A percentile compares a stretch with the other conserved stretches of the same genome.
phyloP scores from a whole-genome alignment of 495 filamentous ascomycete species.

The Extremus antarcticus region DNA sequence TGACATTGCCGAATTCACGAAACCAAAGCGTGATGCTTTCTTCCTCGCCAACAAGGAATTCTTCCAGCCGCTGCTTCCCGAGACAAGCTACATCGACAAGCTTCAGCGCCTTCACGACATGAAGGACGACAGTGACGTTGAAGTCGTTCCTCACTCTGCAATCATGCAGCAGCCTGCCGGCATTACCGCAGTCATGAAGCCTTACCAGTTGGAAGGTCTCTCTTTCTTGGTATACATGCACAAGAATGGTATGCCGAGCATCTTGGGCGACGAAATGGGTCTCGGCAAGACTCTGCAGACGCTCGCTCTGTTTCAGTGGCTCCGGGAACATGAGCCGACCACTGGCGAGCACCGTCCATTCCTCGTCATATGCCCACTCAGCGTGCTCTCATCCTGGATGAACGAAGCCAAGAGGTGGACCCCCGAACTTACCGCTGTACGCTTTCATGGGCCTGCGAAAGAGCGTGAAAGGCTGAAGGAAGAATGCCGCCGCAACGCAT shows the following conservation, averaged over 20 bases:
- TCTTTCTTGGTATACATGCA: slow-evolving; percentile 50
- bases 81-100: slow-evolving; percentile 42
- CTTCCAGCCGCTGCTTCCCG: slow-evolving; percentile 44
- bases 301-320: slow-evolving; percentile 44
- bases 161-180: slow-evolving; percentile 39
- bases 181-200: slow-evolving; percentile 46
- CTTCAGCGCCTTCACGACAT: slow-evolving; percentile 18
- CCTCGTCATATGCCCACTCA: slow-evolving; percentile 50
- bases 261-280: slow-evolving; percentile 56
- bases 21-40: slow-evolving; percentile 39
- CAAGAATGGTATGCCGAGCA: slow-evolving; percentile 46
- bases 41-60: slow-evolving; percentile 40
- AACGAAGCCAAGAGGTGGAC: slow-evolving; percentile 48
- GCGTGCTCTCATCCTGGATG: slow-evolving; percentile 48
- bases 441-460: slow-evolving; percentile 44
- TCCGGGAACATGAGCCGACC: slow-evolving; percentile 33
- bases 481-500: slow-evolving; percentile 21
- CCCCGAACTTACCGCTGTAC: slow-evolving; percentile 42
- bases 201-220: slow-evolving; percentile 52
- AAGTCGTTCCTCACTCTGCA: slow-evolving; percentile 34
- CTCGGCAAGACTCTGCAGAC: slow-evolving; percentile 53
- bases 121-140: background rate
- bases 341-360: slow-evolving; percentile 34
- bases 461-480: slow-evolving; percentile 43
- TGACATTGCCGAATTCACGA: slow-evolving; percentile 39